phyloP scores from a whole-genome alignment of 73 alveolate species.

The Paramecium primaurelia region DNA sequence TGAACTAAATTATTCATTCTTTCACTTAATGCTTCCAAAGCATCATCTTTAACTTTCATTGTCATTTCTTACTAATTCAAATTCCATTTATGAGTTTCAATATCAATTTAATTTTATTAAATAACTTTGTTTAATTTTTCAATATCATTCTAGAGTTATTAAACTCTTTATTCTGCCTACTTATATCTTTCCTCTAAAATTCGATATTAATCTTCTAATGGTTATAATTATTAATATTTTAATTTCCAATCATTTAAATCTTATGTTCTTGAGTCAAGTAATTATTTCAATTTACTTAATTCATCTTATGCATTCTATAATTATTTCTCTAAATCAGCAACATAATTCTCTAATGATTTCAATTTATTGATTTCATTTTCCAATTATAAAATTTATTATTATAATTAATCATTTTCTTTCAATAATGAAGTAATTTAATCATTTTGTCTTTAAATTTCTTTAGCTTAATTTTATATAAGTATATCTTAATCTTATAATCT shows the following conservation, averaged over 20 bases:
- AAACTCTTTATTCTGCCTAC: background rate
- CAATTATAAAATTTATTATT: background rate
- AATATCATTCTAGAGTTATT: background rate
- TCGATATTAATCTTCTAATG: background rate
- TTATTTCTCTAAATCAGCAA: background rate
- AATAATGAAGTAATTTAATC: background rate
- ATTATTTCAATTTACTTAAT: background rate
- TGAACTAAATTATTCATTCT: background rate
- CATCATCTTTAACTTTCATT: constrained; percentile 1
- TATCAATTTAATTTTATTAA: background rate
- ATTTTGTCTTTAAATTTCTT: background rate
- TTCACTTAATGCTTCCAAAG: background rate
- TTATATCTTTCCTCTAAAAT: background rate
- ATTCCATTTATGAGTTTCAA: background rate
- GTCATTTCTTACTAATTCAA: background rate
- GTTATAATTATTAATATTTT: background rate
- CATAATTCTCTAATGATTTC: background rate
- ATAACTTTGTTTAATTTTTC: background rate
- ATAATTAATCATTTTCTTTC: background rate
- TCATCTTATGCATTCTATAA: background rate
- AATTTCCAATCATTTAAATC: background rate
- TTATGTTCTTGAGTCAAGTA: background rate
- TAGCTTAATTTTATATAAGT: background rate
- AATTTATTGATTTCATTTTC: background rate
- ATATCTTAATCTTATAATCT: background rate